Evolutionary conservation across 2,329 filamentous ascomycete genomes (phyloP).

Genomic region (Paecilomyces variotii): DNA sequence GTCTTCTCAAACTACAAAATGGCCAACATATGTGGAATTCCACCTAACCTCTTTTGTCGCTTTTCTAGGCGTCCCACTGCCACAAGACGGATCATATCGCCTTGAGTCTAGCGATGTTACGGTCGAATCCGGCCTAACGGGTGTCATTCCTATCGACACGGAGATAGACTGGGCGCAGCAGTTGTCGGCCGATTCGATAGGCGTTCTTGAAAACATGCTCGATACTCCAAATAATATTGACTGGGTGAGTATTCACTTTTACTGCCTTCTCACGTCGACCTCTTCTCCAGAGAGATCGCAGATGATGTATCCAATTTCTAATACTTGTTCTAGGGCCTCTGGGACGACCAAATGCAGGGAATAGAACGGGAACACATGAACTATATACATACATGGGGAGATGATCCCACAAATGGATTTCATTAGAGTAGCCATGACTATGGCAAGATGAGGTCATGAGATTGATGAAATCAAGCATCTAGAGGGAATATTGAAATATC

Average conservation of each 20-base stretch:
- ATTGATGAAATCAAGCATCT: no score
- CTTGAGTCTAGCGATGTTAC: not conserved
- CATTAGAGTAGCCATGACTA: not conserved
- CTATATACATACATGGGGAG: conserved; percentile 1
- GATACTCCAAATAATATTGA: conserved; percentile 22
- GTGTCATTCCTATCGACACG: not conserved
- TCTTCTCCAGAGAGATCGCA: not conserved
- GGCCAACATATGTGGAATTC: not conserved
- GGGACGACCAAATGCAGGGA: conserved; percentile 16
- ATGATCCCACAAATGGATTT: not conserved
- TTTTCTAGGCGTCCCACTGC: not conserved
- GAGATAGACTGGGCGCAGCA: conserved; percentile 3
- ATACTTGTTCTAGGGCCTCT: conserved; percentile 10
- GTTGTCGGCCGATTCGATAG: conserved; percentile 9
- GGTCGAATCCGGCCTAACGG: not conserved
- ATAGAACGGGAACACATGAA: conserved; percentile 3
- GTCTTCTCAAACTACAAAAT: not conserved
- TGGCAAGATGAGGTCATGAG: no score
- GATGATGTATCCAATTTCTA: not conserved
- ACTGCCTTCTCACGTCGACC: conserved; percentile 1
- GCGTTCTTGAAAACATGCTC: conserved; percentile 27
- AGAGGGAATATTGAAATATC: not conserved
- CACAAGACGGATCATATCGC: not conserved
- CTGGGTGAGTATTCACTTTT: conserved; percentile 18
- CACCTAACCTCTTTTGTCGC: not conserved